These are phyloP conservation scores for Pyricularia sp. DNA, from an alignment of 2,329 filamentous ascomycete species.

Conservation along the genomic window DNA sequence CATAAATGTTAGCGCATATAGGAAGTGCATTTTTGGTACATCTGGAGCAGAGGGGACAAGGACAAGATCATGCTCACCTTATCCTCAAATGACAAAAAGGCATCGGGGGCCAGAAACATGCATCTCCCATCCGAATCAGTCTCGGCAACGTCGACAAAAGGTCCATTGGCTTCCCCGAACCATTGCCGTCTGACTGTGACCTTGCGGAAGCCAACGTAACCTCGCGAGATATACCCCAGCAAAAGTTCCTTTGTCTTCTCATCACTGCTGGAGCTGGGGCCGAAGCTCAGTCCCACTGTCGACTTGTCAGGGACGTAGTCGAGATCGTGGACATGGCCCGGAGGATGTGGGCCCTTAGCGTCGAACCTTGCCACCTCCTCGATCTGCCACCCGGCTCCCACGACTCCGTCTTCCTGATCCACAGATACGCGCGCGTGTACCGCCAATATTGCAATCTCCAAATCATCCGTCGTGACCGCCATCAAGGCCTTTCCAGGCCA, in stretches of 20 bases:
- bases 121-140: slow-evolving; percentile 38
- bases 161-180: slow-evolving; percentile 17
- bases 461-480: slow-evolving; percentile 40
- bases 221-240: slow-evolving; percentile 39
- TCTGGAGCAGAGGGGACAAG: neutral
- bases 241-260: slow-evolving; percentile 26
- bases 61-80: slow-evolving; percentile 23
- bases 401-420: slow-evolving; percentile 17
- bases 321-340: slow-evolving; percentile 29
- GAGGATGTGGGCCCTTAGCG: slow-evolving; percentile 33
- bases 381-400: slow-evolving; percentile 36
- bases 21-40: neutral
- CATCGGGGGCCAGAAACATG: slow-evolving; percentile 37
- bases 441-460: slow-evolving; percentile 40
- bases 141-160: slow-evolving; percentile 28
- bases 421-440: slow-evolving; percentile 17
- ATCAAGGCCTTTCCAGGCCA: slow-evolving; percentile 32
- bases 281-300: slow-evolving; percentile 43
- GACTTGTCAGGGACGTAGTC: slow-evolving; percentile 39
- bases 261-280: slow-evolving; percentile 35
- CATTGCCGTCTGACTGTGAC: slow-evolving; percentile 30
- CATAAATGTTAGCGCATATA: neutral
- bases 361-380: slow-evolving; percentile 40
- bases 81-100: slow-evolving; percentile 48
- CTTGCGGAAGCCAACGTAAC: slow-evolving; percentile 46